Conservation (phyloP, 2,329 filamentous ascomycete species). For the Aspergillus oerlinghausenensis region DNA sequence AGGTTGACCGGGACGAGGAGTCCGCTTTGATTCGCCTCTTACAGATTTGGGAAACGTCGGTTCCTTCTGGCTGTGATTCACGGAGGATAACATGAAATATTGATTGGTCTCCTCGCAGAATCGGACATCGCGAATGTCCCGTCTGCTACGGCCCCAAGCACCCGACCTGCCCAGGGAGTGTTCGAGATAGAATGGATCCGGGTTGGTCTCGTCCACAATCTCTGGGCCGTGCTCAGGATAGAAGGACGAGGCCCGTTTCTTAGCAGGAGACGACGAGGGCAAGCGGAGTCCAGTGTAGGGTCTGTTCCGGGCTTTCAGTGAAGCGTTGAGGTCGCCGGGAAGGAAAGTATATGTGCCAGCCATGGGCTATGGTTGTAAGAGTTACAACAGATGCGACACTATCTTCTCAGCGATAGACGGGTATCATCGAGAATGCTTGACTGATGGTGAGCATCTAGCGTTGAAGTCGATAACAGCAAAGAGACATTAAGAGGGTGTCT, state of each 20-base stretch:
- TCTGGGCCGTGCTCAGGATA: slow-evolving; percentile 23
- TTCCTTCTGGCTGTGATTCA: slow-evolving; percentile 18
- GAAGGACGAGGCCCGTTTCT: slow-evolving; percentile 29
- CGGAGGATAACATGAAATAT: slow-evolving; percentile 28
- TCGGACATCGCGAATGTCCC: slow-evolving; percentile 29
- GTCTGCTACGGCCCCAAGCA: slow-evolving; percentile 22
- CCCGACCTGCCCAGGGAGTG: slow-evolving; percentile 26
- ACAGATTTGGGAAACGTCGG: slow-evolving; percentile 6
- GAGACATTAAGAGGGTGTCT: slow-evolving; percentile 9
- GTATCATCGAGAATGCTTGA: slow-evolving; percentile 8
- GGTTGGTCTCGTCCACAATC: slow-evolving; percentile 30
- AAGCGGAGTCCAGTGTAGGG: slow-evolving; percentile 28
- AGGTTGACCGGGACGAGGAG: slow-evolving; percentile 9
- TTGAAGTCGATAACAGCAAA: not conserved
- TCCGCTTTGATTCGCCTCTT: slow-evolving; percentile 9
- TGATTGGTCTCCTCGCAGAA: slow-evolving; percentile 26
- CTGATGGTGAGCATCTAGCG: slow-evolving; percentile 6
- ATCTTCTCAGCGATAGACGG: slow-evolving; percentile 7
- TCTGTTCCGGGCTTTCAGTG: slow-evolving; percentile 27
- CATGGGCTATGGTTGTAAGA: slow-evolving; percentile 32
- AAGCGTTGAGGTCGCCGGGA: slow-evolving; percentile 31
- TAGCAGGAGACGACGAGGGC: slow-evolving; percentile 23
- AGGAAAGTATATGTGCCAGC: slow-evolving; percentile 30
- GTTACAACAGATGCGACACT: slow-evolving; percentile 1
- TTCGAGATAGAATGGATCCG: slow-evolving; percentile 39